Evolutionary conservation across 2,329 filamentous ascomycete species (phyloP).

Genomic region (Rutstroemia sydowiana): DNA sequence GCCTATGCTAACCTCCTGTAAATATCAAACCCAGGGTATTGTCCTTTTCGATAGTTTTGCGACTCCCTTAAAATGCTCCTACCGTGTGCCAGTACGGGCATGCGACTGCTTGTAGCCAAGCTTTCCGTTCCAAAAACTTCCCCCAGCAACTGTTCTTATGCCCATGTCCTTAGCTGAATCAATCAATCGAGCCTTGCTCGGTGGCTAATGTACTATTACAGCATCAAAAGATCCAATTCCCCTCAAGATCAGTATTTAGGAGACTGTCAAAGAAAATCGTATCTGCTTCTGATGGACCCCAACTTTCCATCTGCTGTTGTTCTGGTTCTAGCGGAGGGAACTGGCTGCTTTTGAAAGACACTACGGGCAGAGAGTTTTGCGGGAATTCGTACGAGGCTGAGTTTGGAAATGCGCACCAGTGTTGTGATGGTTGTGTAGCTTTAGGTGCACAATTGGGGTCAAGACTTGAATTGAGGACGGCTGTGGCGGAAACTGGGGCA

Average conservation of each 20-base stretch:
- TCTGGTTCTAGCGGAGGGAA: constrained; percentile 15
- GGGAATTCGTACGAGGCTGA: not conserved
- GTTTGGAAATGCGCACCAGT: not conserved
- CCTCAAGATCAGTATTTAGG: constrained; percentile 27
- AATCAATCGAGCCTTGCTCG: not conserved
- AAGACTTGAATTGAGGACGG: not conserved
- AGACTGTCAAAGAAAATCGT: constrained; percentile 28
- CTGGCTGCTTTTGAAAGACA: constrained; percentile 22
- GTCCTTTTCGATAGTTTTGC: no score
- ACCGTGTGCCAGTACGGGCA: no score
- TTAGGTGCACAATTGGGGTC: not conserved
- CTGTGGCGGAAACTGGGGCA: not conserved
- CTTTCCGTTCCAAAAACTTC: no score
- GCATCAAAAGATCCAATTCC: constrained; percentile 24
- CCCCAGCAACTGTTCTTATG: no score
- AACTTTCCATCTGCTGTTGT: constrained; percentile 17
- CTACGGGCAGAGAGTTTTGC: constrained; percentile 11
- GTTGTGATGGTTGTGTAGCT: not conserved
- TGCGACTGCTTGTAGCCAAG: no score
- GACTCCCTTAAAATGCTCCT: no score
- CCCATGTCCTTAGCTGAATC: not conserved
- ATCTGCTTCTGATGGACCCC: constrained; percentile 20
- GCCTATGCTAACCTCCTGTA: no score
- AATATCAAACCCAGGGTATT: no score
- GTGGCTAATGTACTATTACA: not conserved